These are phyloP conservation scores for Venturia nashicola DNA, from an alignment of 2,329 filamentous ascomycete genomes.

Conservation along the genomic window DNA sequence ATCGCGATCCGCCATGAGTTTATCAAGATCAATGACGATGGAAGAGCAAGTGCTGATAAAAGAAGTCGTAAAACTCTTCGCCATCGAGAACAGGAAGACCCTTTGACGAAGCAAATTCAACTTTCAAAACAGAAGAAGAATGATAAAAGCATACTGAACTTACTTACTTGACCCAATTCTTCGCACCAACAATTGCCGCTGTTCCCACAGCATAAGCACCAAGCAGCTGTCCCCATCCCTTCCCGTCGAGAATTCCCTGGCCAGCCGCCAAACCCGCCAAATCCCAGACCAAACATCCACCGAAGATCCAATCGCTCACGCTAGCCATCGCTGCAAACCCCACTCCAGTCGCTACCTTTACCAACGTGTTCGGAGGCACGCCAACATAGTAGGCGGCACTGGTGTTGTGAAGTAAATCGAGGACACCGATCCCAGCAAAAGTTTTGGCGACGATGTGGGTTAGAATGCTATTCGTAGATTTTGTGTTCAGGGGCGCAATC, in stretches of 20 bases:
- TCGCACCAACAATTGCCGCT: slow-evolving; percentile 40
- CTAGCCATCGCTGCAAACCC: slow-evolving; percentile 39
- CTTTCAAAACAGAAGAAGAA: too few relatives aligned
- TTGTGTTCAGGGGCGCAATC: slow-evolving; percentile 33
- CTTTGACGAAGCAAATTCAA: too few relatives aligned
- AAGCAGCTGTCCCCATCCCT: slow-evolving; percentile 38
- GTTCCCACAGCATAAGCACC: slow-evolving; percentile 38
- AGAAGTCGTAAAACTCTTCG: too few relatives aligned
- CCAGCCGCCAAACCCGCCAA: slow-evolving; percentile 42
- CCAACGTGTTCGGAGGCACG: slow-evolving; percentile 29
- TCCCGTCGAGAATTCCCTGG: slow-evolving; percentile 31
- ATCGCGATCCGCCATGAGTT: too few relatives aligned
- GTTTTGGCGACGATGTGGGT: slow-evolving; percentile 48
- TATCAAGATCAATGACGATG: too few relatives aligned
- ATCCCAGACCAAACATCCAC: slow-evolving; percentile 47
- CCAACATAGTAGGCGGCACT: slow-evolving; percentile 43
- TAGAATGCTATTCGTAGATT: slow-evolving; percentile 38
- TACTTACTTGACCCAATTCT: slow-evolving; percentile 41
- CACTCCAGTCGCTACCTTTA: slow-evolving; percentile 42
- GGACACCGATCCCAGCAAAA: slow-evolving; percentile 47
- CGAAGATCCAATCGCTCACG: slow-evolving; percentile 48
- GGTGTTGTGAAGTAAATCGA: slow-evolving; percentile 48
- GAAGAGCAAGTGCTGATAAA: too few relatives aligned
- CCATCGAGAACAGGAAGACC: too few relatives aligned
- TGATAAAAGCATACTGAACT: neutral